Conservation (phyloP, 148 eudicot genomes). For the Vaccinium darrowii region DNA sequence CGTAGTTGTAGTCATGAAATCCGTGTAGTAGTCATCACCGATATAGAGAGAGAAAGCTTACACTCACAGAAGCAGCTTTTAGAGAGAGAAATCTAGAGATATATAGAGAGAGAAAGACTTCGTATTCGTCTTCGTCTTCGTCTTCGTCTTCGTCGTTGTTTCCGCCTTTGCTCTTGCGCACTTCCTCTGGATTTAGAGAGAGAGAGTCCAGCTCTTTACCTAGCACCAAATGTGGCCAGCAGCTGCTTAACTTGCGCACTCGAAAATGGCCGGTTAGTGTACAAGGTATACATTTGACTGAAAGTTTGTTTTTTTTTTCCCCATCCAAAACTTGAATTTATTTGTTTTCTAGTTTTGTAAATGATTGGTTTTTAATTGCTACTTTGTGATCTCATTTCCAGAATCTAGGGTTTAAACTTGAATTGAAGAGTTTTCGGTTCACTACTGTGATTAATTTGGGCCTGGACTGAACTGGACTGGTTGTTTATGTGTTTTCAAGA, state of each 20-base stretch:
- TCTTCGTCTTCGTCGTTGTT: slow-evolving; percentile 16
- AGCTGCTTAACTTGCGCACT: slow-evolving; percentile 24
- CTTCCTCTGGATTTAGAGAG: not conserved
- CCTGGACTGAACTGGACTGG: slow-evolving; percentile 12
- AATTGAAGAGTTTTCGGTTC: slow-evolving; percentile 7
- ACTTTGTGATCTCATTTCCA: slow-evolving; percentile 13
- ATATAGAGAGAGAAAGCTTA: not conserved
- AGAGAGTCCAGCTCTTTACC: not conserved
- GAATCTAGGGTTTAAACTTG: slow-evolving; percentile 19
- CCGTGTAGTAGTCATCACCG: slow-evolving; percentile 34
- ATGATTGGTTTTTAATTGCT: slow-evolving; percentile 23
- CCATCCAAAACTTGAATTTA: not conserved
- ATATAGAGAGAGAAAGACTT: not conserved
- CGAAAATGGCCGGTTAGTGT: slow-evolving; percentile 17
- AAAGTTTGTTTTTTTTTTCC: not conserved
- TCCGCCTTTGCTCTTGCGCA: slow-evolving; percentile 9
- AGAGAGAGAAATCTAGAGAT: slow-evolving; percentile 9
- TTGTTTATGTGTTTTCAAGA: slow-evolving; percentile 4
- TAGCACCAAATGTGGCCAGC: slow-evolving; percentile 20
- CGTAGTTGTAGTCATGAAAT: slow-evolving; percentile 59
- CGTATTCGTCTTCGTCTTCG: slow-evolving; percentile 16
- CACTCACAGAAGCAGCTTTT: not conserved
- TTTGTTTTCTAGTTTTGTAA: not conserved
- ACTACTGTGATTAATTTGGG: slow-evolving; percentile 17
- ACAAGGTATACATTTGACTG: slow-evolving; percentile 24